phyloP scores from a whole-genome alignment of 2,329 filamentous ascomycete genomes.

The Thielaviopsis ethacetica region DNA sequence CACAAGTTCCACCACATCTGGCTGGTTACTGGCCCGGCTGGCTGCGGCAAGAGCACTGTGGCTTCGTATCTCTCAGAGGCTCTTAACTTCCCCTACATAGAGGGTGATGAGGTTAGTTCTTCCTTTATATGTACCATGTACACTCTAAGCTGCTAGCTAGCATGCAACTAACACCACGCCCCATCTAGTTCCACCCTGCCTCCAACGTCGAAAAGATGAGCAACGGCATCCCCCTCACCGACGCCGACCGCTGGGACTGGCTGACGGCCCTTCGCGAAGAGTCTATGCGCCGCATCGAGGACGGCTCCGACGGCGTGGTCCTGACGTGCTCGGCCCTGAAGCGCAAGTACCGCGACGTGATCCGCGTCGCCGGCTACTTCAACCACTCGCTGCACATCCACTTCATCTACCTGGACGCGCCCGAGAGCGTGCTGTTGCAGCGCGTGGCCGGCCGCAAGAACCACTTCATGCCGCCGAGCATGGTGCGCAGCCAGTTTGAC shows the following conservation, averaged over 20 bases:
- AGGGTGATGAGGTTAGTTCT: conserved; percentile 56
- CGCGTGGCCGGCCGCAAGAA: conserved; percentile 59
- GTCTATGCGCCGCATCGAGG: conserved; percentile 37
- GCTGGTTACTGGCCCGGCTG: conserved; percentile 65
- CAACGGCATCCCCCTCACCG: conserved; percentile 66
- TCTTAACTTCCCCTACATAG: conserved; percentile 54
- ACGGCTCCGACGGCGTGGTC: conserved; percentile 58
- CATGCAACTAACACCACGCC: conserved; percentile 13
- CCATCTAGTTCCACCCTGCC: conserved; percentile 49
- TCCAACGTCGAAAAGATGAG: conserved; percentile 87
- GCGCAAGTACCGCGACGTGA: conserved; percentile 90
- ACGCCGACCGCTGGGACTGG: conserved; percentile 97
- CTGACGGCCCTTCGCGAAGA: conserved; percentile 61
- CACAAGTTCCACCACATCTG: conserved; percentile 51
- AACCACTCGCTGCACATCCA: conserved; percentile 60
- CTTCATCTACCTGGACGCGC: conserved; percentile 79
- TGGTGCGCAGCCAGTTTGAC: conserved; percentile 87
- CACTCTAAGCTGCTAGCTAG: conserved; percentile 1
- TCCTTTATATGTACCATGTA: background rate
- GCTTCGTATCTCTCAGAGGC: conserved; percentile 46
- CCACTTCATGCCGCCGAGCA: conserved; percentile 91
- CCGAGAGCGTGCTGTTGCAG: conserved; percentile 56
- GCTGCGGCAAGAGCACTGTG: conserved; percentile 65
- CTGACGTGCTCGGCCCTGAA: conserved; percentile 93
- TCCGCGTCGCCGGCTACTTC: conserved; percentile 65